These are phyloP conservation scores for Domatiomyces globalis DNA, from an alignment of 2,329 filamentous ascomycete species.

Conservation along the genomic window DNA sequence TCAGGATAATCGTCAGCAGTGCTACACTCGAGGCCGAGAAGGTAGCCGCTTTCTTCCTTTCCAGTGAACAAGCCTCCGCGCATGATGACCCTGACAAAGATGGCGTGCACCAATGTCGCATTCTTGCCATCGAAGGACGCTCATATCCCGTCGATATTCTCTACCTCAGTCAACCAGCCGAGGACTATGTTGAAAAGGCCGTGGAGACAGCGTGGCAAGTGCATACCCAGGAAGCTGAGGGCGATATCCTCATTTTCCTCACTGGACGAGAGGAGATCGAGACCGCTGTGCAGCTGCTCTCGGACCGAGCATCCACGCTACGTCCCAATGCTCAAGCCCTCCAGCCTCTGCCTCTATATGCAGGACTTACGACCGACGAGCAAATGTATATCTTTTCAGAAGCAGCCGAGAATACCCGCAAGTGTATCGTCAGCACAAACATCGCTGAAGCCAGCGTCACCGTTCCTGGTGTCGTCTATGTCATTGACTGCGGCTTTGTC, in stretches of 20 bases:
- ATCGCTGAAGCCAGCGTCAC: conserved; percentile 95
- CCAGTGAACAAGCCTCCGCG: conserved; percentile 24
- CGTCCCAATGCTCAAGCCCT: conserved; percentile 46
- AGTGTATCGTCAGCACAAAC: conserved; percentile 87
- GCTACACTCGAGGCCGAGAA: conserved; percentile 83
- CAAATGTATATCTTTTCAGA: conserved; percentile 93
- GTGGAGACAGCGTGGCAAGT: conserved; percentile 78
- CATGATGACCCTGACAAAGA: conserved; percentile 23
- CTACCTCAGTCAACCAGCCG: conserved; percentile 61
- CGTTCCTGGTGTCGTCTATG: conserved; percentile 80
- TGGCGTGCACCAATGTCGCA: conserved; percentile 39
- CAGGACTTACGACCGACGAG: conserved; percentile 75
- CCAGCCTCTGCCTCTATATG: conserved; percentile 67
- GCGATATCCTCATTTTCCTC: conserved; percentile 81
- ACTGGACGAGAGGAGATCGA: conserved; percentile 93
- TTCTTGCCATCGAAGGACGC: conserved; percentile 75
- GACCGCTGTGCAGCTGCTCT: conserved; percentile 60
- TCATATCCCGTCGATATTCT: conserved; percentile 80
- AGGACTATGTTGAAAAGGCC: conserved; percentile 75
- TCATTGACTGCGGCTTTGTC: conserved; percentile 81
- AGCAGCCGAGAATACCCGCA: conserved; percentile 64
- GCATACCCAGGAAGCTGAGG: conserved; percentile 62
- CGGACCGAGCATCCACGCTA: conserved; percentile 54
- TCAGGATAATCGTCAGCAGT: conserved; percentile 82
- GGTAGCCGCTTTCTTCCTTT: conserved; percentile 65